phyloP scores from a whole-genome alignment of 495 filamentous ascomycete genomes.

The Melanomma pulvis-pyrius region DNA sequence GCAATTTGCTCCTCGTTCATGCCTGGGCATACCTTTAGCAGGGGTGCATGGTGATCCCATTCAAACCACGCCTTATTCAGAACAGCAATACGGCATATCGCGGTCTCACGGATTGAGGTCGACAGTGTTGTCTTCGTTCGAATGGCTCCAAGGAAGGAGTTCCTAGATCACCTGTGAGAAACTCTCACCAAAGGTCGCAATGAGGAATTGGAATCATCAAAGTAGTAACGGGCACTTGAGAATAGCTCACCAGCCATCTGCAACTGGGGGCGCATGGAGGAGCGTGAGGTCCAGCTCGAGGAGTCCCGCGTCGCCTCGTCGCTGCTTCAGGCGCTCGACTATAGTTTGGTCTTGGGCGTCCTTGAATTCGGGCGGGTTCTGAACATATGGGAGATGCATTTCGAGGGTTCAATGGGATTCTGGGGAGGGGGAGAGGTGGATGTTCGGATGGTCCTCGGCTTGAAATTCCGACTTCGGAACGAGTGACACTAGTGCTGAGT shows the following conservation, averaged over 20 bases:
- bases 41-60: conserved; percentile 43
- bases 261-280: conserved; percentile 44
- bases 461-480: neutral
- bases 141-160: conserved; percentile 44
- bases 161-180: conserved; percentile 25
- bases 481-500: neutral
- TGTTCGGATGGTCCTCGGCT: neutral
- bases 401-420: neutral
- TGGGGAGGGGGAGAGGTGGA: neutral
- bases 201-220: neutral
- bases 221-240: neutral
- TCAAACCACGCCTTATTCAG: conserved; percentile 45
- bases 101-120: conserved; percentile 39
- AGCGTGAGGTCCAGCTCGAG: conserved; percentile 46
- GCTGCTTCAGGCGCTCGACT: conserved; percentile 41
- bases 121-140: conserved; percentile 40
- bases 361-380: conserved; percentile 33
- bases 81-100: conserved; percentile 46
- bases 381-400: conserved; percentile 47
- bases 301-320: conserved; percentile 39
- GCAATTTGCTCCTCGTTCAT: conserved; percentile 54
- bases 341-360: conserved; percentile 34
- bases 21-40: conserved; percentile 46
- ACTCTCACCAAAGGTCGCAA: neutral
- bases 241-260: conserved; percentile 42